Evolutionary conservation across 495 filamentous ascomycete species (phyloP).

Genomic region (Hypoxylon subgilvum): DNA sequence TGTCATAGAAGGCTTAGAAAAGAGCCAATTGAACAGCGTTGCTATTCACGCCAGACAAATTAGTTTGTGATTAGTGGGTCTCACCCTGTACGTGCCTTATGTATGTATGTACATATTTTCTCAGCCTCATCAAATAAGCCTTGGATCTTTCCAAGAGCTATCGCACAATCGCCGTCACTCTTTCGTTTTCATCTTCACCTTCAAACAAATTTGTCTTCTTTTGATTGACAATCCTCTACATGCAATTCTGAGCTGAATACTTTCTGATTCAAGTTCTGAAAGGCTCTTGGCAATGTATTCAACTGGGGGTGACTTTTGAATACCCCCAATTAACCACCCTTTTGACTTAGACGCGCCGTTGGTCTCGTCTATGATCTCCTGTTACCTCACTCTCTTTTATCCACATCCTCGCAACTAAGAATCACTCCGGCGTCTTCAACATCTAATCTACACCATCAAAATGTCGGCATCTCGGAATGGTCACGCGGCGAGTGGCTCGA

Average conservation of each 20-base stretch:
- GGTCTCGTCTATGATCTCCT: not conserved
- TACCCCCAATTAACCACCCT: slow-evolving; percentile 1
- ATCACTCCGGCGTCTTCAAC: no score
- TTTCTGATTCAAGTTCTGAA: no score
- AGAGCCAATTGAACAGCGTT: no score
- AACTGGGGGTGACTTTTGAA: slow-evolving; percentile 18
- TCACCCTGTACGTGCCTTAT: not conserved
- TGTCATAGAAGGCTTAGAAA: no score
- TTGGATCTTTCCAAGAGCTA: slow-evolving; percentile 9
- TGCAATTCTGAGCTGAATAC: no score
- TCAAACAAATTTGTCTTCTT: not conserved
- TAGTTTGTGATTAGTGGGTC: not conserved
- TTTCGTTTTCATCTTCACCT: not conserved
- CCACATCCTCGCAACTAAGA: no score
- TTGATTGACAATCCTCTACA: no score
- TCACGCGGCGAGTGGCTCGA: slow-evolving; percentile 38
- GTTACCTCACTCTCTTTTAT: not conserved
- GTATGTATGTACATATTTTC: no score
- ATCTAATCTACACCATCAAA: not conserved
- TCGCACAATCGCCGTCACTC: slow-evolving; percentile 12
- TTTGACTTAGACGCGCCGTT: slow-evolving; percentile 2
- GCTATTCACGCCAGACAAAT: slow-evolving; percentile 3
- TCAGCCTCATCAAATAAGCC: slow-evolving; percentile 32
- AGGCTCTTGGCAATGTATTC: slow-evolving; percentile 10
- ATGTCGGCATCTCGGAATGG: slow-evolving; percentile 45